Evolutionary conservation across 768 basidiomycete genomes (phyloP), one percentile per base, ranked within the genome.

Genomic region (Strobilomyces confusus): DNA sequence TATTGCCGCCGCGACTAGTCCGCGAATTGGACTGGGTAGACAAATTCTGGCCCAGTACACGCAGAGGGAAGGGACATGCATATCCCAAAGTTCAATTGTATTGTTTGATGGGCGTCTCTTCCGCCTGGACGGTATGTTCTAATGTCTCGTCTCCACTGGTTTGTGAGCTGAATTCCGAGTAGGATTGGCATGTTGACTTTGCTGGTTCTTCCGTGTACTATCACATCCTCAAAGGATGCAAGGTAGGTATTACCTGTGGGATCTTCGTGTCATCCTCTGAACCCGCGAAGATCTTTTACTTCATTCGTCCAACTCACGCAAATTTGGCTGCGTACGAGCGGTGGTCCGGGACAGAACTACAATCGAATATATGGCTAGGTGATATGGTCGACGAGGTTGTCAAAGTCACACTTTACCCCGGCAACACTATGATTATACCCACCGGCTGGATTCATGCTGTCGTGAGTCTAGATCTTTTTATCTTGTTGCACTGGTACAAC

Each of bases 111-210:
- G 91, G 92, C 32, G 93, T 95, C 20, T 86, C 83, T 9, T 81
- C 84, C 22, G 91, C 92, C 29, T 98, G 95, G 92, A 99, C 95
- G 56, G 95, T 93, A 60, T 65, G 85, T 74, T n/a, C 54, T 3
- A 2, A 20, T 47, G 40, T 34, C 54, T 50, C 40, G 8, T 49
- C 29, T 48, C 13, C 13, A 13, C 4, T 2, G 5, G 4, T 17
- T 41, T 51, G 2, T 14, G 41, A 45, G 13, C 42, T 52, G 33
- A 52, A 55, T 40, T 46, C 17, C 36, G 7, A 29, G 44, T 63
- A 95, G 93, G 95, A 98, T 65, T 98, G 95, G 97, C 95, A 99
- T 64, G 77, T 98, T 55, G 97, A 99, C 72, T 98, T 99, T 66
- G 95, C 95, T 20, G 97, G 94, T 1, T 94, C 91, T 2, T 95